Evolutionary conservation across 257 asterid species (phyloP).

Genomic region (Solanum arcanum): DNA sequence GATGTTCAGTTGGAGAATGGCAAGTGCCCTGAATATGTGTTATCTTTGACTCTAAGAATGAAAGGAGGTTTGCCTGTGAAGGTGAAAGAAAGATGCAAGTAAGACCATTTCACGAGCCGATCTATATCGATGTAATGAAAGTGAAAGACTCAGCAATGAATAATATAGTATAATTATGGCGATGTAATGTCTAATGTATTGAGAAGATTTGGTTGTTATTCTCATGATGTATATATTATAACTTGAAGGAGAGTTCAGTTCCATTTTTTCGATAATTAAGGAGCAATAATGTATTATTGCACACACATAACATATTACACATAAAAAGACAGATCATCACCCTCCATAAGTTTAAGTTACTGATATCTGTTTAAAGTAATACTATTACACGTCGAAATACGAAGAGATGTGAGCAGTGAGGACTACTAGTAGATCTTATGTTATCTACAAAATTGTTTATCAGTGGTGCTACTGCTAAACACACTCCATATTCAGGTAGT

Average conservation of each 20-base stretch:
- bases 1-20: constrained; percentile 43
- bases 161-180: background rate
- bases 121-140: background rate
- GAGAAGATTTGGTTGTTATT: background rate
- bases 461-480: background rate
- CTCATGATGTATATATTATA: background rate
- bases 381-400: background rate
- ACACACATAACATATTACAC: background rate
- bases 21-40: constrained; percentile 39
- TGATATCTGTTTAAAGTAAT: background rate
- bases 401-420: background rate
- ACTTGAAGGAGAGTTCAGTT: background rate
- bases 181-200: background rate
- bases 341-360: background rate
- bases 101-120: background rate
- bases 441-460: constrained; percentile 43
- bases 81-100: constrained; percentile 35
- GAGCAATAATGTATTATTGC: background rate
- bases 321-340: background rate
- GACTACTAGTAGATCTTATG: background rate
- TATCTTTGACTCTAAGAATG: constrained; percentile 74
- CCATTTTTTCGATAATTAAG: background rate
- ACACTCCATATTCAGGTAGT: constrained; percentile 28
- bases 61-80: constrained; percentile 64
- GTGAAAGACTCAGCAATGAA: background rate